These are phyloP conservation scores for Wickerhamiella kazuoi DNA, from an alignment of 805 yeast species.

Conservation along the genomic window DNA sequence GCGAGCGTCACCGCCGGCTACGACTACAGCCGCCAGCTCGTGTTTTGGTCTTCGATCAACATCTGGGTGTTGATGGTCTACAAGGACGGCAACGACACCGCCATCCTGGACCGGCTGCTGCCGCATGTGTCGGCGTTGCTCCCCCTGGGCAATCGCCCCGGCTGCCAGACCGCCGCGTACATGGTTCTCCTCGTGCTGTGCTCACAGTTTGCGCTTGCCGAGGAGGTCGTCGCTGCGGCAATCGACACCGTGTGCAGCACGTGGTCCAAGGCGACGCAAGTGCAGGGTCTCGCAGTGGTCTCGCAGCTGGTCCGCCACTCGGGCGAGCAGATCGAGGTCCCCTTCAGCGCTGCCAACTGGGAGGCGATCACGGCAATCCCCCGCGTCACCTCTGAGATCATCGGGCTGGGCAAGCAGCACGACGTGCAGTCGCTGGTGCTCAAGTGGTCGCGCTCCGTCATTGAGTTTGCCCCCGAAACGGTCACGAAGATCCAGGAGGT, in stretches of 20 bases:
- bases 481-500: background rate
- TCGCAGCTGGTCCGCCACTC: conserved; percentile 18
- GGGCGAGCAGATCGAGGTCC: conserved; percentile 6
- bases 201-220: conserved; percentile 47
- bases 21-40: conserved; percentile 49
- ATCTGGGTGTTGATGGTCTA: conserved; percentile 52
- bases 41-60: conserved; percentile 60
- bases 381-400: conserved; percentile 11
- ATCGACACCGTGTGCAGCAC: conserved; percentile 37
- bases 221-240: conserved; percentile 39
- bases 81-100: conserved; percentile 25
- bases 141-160: conserved; percentile 22
- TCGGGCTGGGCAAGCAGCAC: conserved; percentile 14
- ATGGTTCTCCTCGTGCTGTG: conserved; percentile 64
- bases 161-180: conserved; percentile 67
- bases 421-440: conserved; percentile 28
- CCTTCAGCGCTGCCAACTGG: conserved; percentile 11
- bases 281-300: conserved; percentile 20
- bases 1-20: conserved; percentile 35
- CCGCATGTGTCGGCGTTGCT: conserved; percentile 21
- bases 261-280: conserved; percentile 22
- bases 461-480: conserved; percentile 5
- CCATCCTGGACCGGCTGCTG: conserved; percentile 21
- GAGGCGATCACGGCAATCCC: conserved; percentile 10
- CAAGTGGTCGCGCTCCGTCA: conserved; percentile 27